Percentiles rank a stretch among this genome's conserved stretches.
These are phyloP conservation scores for Phytophthora podocarpi DNA, from an alignment of 352 stramenopile genomes.

Conservation along the genomic window DNA sequence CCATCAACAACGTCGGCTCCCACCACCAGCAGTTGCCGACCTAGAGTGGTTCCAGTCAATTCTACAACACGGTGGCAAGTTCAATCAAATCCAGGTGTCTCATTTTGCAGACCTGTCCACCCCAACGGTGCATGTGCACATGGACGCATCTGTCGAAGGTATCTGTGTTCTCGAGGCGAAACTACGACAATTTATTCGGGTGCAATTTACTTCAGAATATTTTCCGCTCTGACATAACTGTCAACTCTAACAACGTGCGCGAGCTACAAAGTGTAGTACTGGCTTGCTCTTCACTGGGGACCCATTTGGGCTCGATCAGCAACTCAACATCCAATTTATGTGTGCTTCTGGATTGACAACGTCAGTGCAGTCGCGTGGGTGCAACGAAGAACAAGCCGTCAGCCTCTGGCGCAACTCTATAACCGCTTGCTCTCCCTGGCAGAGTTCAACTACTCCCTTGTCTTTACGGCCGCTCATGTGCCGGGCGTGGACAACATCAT, in stretches of 20 bases:
- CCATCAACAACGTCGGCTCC: background rate
- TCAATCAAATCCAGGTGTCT: background rate
- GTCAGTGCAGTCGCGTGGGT: background rate
- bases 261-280: constrained; percentile 7
- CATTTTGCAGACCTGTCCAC: too few species aligned
- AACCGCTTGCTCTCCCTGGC: constrained; percentile 17
- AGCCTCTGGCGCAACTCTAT: constrained; percentile 8
- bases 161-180: background rate
- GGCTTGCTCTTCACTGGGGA: background rate
- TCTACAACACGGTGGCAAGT: background rate
- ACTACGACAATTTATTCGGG: background rate
- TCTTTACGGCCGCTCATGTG: constrained; percentile 19
- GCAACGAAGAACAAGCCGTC: background rate
- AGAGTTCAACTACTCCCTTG: constrained; percentile 28
- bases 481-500: constrained; percentile 17
- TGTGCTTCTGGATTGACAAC: constrained; percentile 11
- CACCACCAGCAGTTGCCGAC: background rate
- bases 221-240: background rate
- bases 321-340: background rate
- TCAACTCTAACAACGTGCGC: constrained; percentile 11
- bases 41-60: background rate
- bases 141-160: constrained; percentile 12
- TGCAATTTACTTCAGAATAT: background rate
- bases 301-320: background rate
- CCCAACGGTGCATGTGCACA: constrained; percentile 17